Base-by-base conservation (phyloP, 345 rosid genomes). In the Excoecaria cochinchinensis region DNA sequence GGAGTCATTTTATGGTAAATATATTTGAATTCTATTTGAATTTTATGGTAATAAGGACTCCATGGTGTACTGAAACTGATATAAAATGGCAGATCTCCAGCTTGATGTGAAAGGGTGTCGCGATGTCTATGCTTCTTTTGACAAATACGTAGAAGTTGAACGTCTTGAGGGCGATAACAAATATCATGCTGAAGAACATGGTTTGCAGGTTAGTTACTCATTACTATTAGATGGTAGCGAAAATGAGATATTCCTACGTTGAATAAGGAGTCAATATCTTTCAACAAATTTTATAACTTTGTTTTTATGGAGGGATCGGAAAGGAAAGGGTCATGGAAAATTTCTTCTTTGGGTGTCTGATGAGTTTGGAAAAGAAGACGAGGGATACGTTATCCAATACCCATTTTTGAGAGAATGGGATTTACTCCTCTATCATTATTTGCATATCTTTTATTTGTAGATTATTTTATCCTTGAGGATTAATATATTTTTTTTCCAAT, bases 81-180 rank as follows among this genome's bases (percentile, higher is more conserved):
- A 40, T 52, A 52, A 44, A 79, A 19, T 82, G 80, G 81, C 88
- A 95, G 99, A 95, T 67, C 95, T 95, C 70, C 99, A 95, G 84
- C 98, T 95, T 71, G 99, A 95, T 83, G 99, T 95, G 68, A 95
- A 95, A 87, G 99, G 98, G 59, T 95, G 98, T 84, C 89, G 87
- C 75, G 99, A 95, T 83, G 94, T 95, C 63, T 95, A 93, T 74
- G 97, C 98, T 74, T 95, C 99, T 21, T 95, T 95, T 89, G 99
- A 95, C 75, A 95, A 93, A 84, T 95, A 95, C 81, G 98, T 95
- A 25, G 98, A 95, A 82, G 98, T 95, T 81, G 98, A 95, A 80
- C 87, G 90, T 52, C 99, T 95, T 73, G 99, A 95, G 78, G 99
- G 99, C 73, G 98, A 95, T 81, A 93, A 95, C 83, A 95, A 93